Conservation (phyloP, 1,139 yeast species). For the Debaryomyces coudertii region DNA sequence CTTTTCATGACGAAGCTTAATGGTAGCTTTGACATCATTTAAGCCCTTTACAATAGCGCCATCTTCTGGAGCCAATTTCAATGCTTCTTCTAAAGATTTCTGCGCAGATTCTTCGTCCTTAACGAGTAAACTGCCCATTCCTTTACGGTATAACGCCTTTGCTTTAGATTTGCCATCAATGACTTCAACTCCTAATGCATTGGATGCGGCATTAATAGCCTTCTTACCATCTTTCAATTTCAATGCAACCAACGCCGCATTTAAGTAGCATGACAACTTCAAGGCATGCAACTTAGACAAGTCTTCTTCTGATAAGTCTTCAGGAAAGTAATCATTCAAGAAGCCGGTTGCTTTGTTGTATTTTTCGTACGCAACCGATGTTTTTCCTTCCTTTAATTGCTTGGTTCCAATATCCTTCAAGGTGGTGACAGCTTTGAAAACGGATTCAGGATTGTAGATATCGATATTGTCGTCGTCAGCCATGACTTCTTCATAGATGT, state of each 20-base stretch:
- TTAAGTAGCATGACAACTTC: constrained; percentile 66
- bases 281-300: constrained; percentile 52
- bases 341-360: constrained; percentile 72
- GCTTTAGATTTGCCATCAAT: constrained; percentile 72
- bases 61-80: constrained; percentile 69
- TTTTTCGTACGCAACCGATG: constrained; percentile 60
- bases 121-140: constrained; percentile 64
- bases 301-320: constrained; percentile 61
- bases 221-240: constrained; percentile 61
- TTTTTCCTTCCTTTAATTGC: constrained; percentile 66
- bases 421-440: constrained; percentile 63
- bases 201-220: constrained; percentile 61
- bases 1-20: constrained; percentile 61
- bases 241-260: constrained; percentile 75
- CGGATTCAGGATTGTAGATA: constrained; percentile 59
- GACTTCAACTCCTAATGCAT: constrained; percentile 65
- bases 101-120: constrained; percentile 78
- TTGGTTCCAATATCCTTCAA: constrained; percentile 81
- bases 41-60: constrained; percentile 73
- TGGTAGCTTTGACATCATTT: constrained; percentile 55
- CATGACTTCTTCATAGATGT: constrained; percentile 73
- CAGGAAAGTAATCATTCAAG: constrained; percentile 74
- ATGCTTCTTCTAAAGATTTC: constrained; percentile 66
- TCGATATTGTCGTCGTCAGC: constrained; percentile 75
- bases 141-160: constrained; percentile 86